These are phyloP conservation scores for Falciphora oryzae DNA, from an alignment of 2,329 filamentous ascomycete species.

Conservation along the genomic window DNA sequence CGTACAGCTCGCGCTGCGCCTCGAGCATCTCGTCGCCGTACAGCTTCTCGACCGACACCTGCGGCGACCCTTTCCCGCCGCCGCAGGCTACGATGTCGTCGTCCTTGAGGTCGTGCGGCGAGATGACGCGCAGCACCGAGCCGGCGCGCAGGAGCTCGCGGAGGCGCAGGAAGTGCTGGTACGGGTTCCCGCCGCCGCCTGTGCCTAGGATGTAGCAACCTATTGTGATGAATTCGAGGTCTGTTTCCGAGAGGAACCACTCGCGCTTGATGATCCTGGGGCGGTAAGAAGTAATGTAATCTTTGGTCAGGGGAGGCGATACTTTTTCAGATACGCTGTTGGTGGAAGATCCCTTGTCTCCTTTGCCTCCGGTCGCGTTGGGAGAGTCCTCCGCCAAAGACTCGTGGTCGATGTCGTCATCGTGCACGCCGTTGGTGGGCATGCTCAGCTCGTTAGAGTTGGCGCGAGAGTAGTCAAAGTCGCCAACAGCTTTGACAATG, in stretches of 20 bases:
- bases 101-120: slow-evolving; percentile 42
- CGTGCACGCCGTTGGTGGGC: slow-evolving; percentile 3
- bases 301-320: background rate
- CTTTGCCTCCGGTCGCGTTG: background rate
- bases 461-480: slow-evolving; percentile 42
- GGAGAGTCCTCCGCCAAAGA: background rate
- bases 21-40: slow-evolving; percentile 50
- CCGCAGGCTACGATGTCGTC: slow-evolving; percentile 48
- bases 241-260: slow-evolving; percentile 55
- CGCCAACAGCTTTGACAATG: slow-evolving; percentile 55
- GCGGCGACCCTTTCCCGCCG: slow-evolving; percentile 54
- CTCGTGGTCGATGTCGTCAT: slow-evolving; percentile 6
- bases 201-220: slow-evolving; percentile 58
- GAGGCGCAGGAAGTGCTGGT: slow-evolving; percentile 44
- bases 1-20: slow-evolving; percentile 46
- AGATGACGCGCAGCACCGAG: slow-evolving; percentile 45
- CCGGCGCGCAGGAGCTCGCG: slow-evolving; percentile 44
- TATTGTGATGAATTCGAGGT: slow-evolving; percentile 49
- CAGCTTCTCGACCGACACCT: slow-evolving; percentile 55
- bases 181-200: slow-evolving; percentile 53
- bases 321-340: slow-evolving; percentile 15
- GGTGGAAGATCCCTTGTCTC: slow-evolving; percentile 10
- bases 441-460: slow-evolving; percentile 15
- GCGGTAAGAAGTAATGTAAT: slow-evolving; percentile 35
- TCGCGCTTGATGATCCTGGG: slow-evolving; percentile 43